A percentile compares a stretch with the other conserved stretches of the same genome.
These are phyloP conservation scores for Plenodomus tracheiphilus DNA, from an alignment of 2,329 filamentous ascomycete genomes.

Conservation along the genomic window DNA sequence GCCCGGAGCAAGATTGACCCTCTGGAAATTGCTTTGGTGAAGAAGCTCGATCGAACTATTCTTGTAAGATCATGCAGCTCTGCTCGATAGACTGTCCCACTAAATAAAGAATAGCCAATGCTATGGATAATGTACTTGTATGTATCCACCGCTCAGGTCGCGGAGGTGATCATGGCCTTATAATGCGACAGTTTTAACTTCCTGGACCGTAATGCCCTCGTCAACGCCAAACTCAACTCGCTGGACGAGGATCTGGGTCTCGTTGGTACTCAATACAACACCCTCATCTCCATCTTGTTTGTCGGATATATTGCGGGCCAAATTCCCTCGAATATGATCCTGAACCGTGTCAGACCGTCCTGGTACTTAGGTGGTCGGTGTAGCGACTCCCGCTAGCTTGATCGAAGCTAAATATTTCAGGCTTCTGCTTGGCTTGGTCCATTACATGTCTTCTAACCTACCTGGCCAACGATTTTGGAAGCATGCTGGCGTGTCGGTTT, in stretches of 20 bases:
- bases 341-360: slow-evolving; percentile 32
- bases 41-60: slow-evolving; percentile 11
- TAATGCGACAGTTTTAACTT: too few species aligned
- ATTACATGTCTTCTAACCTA: slow-evolving; percentile 32
- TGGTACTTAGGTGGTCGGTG: slow-evolving; percentile 39
- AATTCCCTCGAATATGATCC: slow-evolving; percentile 51
- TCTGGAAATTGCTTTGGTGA: slow-evolving; percentile 15
- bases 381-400: too few species aligned
- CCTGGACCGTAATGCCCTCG: slow-evolving; percentile 63
- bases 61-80: slow-evolving; percentile 29
- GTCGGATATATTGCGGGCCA: slow-evolving; percentile 32
- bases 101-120: slow-evolving; percentile 5
- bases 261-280: slow-evolving; percentile 29
- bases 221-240: slow-evolving; percentile 22
- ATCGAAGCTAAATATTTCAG: too few species aligned
- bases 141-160: too few species aligned
- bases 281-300: slow-evolving; percentile 50
- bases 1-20: slow-evolving; percentile 15
- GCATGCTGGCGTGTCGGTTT: slow-evolving; percentile 33
- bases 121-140: slow-evolving; percentile 7
- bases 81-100: slow-evolving; percentile 15
- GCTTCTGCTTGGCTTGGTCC: slow-evolving; percentile 41
- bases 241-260: not conserved
- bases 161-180: too few species aligned
- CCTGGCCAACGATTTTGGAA: slow-evolving; percentile 30